phyloP scores from a whole-genome alignment of 129 eudicot species.

The Lactuca sativa region DNA sequence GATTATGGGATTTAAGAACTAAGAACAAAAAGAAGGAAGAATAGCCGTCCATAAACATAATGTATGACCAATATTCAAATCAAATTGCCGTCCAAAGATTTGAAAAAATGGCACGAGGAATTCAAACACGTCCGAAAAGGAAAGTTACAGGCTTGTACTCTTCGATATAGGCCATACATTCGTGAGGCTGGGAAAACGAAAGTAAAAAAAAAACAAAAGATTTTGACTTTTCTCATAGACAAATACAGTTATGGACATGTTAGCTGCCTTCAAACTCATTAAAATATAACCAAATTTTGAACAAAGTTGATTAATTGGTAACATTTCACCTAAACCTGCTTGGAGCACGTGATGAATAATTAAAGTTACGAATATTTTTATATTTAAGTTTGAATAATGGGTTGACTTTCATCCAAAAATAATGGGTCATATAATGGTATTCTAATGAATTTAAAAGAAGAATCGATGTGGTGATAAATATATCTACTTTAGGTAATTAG shows the following conservation, averaged over 20 bases:
- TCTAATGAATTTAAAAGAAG: too few species aligned
- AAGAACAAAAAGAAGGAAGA: background rate
- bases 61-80: conserved; percentile 11
- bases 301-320: conserved; percentile 8
- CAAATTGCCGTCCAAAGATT: conserved; percentile 29
- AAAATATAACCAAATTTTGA: conserved; percentile 4
- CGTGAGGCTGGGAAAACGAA: conserved; percentile 14
- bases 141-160: conserved; percentile 9
- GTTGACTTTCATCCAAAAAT: conserved; percentile 23
- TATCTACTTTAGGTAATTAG: too few species aligned
- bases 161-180: background rate
- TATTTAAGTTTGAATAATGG: background rate
- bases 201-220: background rate
- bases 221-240: conserved; percentile 11
- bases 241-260: conserved; percentile 18
- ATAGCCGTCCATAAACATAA: conserved; percentile 29
- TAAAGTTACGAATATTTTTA: conserved; percentile 7
- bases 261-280: background rate
- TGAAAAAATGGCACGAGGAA: background rate
- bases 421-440: too few species aligned
- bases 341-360: conserved; percentile 13
- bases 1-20: background rate
- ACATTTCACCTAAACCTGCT: conserved; percentile 29
- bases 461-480: too few species aligned
- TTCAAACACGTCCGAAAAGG: conserved; percentile 15